Evolutionary conservation across 352 stramenopile species (phyloP).

Genomic region (Blastocystis sp.): DNA sequence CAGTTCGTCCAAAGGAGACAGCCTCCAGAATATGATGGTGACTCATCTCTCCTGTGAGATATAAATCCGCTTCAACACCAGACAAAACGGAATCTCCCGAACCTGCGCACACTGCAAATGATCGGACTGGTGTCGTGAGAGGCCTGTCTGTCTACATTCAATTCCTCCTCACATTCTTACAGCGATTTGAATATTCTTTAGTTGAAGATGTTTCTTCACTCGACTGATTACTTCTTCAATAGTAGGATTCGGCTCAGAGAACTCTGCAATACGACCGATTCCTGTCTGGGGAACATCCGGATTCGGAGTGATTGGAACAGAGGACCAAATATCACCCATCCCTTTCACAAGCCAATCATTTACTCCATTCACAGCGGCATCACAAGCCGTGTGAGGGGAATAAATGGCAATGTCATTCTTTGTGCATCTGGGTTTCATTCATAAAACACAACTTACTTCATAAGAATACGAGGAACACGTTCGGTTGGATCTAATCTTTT

Average conservation of each 20-base stretch:
- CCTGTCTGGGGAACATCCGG: background rate
- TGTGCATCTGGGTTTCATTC: slow-evolving; percentile 34
- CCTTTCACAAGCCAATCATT: slow-evolving; percentile 69
- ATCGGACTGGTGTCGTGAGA: background rate
- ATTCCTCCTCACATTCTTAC: background rate
- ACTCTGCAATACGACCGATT: background rate
- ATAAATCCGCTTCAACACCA: slow-evolving; percentile 68
- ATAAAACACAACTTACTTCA: slow-evolving; percentile 18
- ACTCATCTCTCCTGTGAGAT: slow-evolving; percentile 68
- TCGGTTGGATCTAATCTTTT: slow-evolving; percentile 55
- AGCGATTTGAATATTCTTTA: slow-evolving; percentile 64
- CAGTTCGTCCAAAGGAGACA: background rate
- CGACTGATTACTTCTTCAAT: background rate
- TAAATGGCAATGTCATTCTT: slow-evolving; percentile 69
- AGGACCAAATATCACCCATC: background rate
- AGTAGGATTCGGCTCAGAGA: slow-evolving; percentile 7
- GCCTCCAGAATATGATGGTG: slow-evolving; percentile 69
- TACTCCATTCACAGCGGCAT: slow-evolving; percentile 23
- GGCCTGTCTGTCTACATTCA: slow-evolving; percentile 4
- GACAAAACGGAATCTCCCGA: slow-evolving; percentile 63
- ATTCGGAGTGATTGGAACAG: slow-evolving; percentile 8
- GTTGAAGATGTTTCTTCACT: slow-evolving; percentile 66
- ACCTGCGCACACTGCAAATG: slow-evolving; percentile 66
- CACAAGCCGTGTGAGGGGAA: slow-evolving; percentile 69
- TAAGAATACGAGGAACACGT: slow-evolving; percentile 65